Evolutionary conservation across 805 yeast species (phyloP).

Genomic region (Ogataea thermomethanolica): DNA sequence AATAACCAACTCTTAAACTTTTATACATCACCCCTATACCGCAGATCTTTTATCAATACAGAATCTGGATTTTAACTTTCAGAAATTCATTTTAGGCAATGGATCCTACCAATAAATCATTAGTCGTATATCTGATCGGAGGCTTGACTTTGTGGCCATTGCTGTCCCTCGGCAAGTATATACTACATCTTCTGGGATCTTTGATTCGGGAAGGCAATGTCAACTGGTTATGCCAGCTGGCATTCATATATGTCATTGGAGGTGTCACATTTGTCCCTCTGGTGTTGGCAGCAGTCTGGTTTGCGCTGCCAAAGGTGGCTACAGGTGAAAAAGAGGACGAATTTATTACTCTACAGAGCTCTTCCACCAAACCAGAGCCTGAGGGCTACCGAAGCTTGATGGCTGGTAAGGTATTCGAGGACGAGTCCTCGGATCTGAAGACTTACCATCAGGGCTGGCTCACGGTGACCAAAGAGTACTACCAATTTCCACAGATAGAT

Average conservation of each 20-base stretch:
- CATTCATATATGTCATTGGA: slow-evolving; percentile 62
- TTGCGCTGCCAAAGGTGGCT: slow-evolving; percentile 34
- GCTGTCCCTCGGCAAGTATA: neutral
- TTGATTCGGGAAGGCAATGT: slow-evolving; percentile 7
- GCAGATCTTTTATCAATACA: too few relatives aligned
- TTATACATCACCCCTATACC: too few relatives aligned
- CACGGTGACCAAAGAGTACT: slow-evolving; percentile 76
- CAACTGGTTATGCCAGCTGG: slow-evolving; percentile 28
- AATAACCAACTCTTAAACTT: too few relatives aligned
- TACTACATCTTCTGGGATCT: neutral
- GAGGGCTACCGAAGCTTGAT: slow-evolving; percentile 37
- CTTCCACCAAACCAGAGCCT: slow-evolving; percentile 13
- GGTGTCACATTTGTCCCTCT: slow-evolving; percentile 80
- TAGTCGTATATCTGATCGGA: neutral
- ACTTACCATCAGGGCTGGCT: slow-evolving; percentile 74
- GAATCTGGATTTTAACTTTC: too few relatives aligned
- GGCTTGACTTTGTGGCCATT: slow-evolving; percentile 4
- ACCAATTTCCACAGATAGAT: slow-evolving; percentile 44
- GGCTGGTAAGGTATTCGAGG: slow-evolving; percentile 65
- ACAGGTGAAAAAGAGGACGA: slow-evolving; percentile 24
- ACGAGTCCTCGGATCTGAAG: slow-evolving; percentile 55
- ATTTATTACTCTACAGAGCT: slow-evolving; percentile 4
- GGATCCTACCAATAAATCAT: neutral
- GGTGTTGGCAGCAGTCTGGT: slow-evolving; percentile 39
- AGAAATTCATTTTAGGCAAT: neutral